Conservation (phyloP, 305 asterid genomes). For the Fraxinus nigra region DNA sequence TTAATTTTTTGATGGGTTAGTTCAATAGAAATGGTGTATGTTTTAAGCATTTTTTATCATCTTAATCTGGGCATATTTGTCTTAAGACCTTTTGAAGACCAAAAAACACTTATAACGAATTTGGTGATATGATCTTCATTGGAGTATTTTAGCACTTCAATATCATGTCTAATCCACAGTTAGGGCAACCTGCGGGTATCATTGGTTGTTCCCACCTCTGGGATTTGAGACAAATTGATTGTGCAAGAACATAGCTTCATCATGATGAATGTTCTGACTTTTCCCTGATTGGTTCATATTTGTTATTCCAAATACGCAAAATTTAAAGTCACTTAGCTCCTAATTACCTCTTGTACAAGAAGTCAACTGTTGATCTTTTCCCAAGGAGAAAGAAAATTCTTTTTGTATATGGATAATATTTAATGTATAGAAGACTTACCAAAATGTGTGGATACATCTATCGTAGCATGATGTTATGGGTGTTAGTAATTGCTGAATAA, state of each 20-base stretch:
- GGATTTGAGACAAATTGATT: background rate
- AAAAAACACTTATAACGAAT: background rate
- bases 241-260: background rate
- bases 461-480: background rate
- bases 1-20: background rate
- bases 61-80: constrained; percentile 12
- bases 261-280: background rate
- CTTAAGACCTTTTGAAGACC: constrained; percentile 14
- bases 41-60: constrained; percentile 18
- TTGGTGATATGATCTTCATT: constrained; percentile 15
- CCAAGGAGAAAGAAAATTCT: background rate
- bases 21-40: background rate
- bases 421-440: background rate
- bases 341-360: background rate
- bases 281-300: background rate
- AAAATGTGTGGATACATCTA: constrained; percentile 7
- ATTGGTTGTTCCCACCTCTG: constrained; percentile 3
- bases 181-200: background rate
- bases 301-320: background rate
- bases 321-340: background rate
- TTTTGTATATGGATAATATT: background rate
- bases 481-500: constrained; percentile 1
- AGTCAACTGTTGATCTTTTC: constrained; percentile 1
- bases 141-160: constrained; percentile 9
- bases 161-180: background rate